phyloP scores from a whole-genome alignment of 345 rosid genomes.

The Salix suchowensis region DNA sequence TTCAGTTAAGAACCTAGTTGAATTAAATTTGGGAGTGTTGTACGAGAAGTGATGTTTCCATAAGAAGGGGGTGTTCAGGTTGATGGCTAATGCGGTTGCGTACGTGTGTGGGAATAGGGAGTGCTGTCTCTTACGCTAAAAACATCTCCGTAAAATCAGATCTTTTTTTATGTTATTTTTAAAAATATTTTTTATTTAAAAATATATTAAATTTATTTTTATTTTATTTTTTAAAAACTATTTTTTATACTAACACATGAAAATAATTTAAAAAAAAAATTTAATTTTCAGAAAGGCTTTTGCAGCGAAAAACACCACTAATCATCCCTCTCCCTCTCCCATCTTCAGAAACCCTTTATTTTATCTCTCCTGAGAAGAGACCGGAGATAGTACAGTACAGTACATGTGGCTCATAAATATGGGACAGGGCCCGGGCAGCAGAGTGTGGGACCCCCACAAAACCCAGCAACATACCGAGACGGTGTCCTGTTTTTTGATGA shows the following conservation, averaged over 20 bases:
- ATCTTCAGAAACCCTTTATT: not conserved
- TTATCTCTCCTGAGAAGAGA: not conserved
- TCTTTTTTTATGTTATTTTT: too few relatives aligned
- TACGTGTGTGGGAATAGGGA: slow-evolving; percentile 15
- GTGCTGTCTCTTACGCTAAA: slow-evolving; percentile 20
- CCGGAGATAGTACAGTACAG: not conserved
- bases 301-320: too few relatives aligned
- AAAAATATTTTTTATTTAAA: too few relatives aligned
- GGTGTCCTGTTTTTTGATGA: not conserved
- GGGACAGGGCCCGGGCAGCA: slow-evolving; percentile 6
- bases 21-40: too few relatives aligned
- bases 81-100: slow-evolving; percentile 19
- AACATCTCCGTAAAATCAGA: not conserved
- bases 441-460: not conserved
- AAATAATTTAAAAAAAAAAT: too few relatives aligned
- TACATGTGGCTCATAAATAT: slow-evolving; percentile 10
- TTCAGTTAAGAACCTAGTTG: not conserved
- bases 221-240: too few relatives aligned
- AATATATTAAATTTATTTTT: too few relatives aligned
- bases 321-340: not conserved
- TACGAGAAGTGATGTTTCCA: not conserved
- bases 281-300: too few relatives aligned
- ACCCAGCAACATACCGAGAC: not conserved
- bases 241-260: too few relatives aligned
- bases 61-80: slow-evolving; percentile 18